Evolutionary conservation across 169 alveolate species (phyloP).

Genomic region (Plasmodium vivax): DNA sequence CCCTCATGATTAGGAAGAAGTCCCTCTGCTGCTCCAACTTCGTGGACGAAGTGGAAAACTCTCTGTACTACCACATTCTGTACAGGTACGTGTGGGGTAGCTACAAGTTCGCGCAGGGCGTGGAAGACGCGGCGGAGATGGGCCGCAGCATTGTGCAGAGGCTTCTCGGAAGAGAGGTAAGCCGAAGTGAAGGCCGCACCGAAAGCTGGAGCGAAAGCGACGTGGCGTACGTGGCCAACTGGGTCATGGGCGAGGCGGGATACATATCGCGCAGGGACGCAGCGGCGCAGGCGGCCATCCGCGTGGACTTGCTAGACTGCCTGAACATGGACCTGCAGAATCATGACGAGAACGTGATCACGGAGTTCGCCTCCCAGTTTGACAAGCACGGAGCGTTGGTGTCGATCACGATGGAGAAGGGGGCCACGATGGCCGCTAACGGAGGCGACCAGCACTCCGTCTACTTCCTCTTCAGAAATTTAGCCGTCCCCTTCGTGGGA

Average conservation of each 20-base stretch:
- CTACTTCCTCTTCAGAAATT: slow-evolving; percentile 56
- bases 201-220: neutral
- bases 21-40: slow-evolving; percentile 65
- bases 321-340: slow-evolving; percentile 32
- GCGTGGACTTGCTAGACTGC: slow-evolving; percentile 14
- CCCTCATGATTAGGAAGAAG: slow-evolving; percentile 41
- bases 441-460: neutral
- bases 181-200: no score
- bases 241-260: slow-evolving; percentile 31
- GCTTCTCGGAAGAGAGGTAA: slow-evolving; percentile 12
- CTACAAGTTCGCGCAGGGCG: neutral
- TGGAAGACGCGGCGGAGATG: neutral
- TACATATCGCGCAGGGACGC: neutral
- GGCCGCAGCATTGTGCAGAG: slow-evolving; percentile 27
- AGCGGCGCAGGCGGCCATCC: neutral
- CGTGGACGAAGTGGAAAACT: slow-evolving; percentile 53
- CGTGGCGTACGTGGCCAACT: neutral
- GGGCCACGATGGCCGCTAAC: neutral
- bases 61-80: slow-evolving; percentile 23
- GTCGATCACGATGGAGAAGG: neutral
- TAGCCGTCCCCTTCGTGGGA: slow-evolving; percentile 55
- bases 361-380: neutral
- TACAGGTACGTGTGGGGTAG: slow-evolving; percentile 14
- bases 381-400: slow-evolving; percentile 44
- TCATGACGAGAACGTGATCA: slow-evolving; percentile 18